These are phyloP conservation scores for Botrytis byssoidea DNA, from an alignment of 2,329 filamentous ascomycete species.

Conservation along the genomic window DNA sequence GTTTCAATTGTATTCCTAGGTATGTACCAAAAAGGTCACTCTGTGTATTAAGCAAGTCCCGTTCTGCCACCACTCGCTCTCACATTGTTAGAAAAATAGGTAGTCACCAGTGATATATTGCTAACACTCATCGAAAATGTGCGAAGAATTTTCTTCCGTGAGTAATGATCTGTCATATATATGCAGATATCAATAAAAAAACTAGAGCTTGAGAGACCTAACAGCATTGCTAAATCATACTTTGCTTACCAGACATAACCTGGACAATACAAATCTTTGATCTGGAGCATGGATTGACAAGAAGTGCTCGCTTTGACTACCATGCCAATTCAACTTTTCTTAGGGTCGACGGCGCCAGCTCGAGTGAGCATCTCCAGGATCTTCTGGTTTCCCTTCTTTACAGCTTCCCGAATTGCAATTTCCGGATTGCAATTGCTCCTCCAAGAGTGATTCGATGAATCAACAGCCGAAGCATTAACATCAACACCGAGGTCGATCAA, in stretches of 20 bases:
- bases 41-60: neutral
- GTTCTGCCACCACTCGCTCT: neutral
- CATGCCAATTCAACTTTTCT: neutral
- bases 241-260: no score
- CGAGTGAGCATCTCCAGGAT: slow-evolving; percentile 15
- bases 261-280: fast-evolving
- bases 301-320: fast-evolving
- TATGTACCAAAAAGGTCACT: neutral
- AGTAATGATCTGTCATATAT: neutral
- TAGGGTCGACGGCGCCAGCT: neutral
- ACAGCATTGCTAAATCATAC: neutral
- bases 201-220: neutral
- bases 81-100: neutral
- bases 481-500: neutral
- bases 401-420: neutral
- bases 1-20: neutral
- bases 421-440: fast-evolving
- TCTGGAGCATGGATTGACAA: neutral
- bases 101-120: neutral
- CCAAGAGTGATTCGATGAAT: fast-evolving
- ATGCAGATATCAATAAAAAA: no score
- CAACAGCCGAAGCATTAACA: neutral
- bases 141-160: no score
- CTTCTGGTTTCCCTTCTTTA: slow-evolving; percentile 22
- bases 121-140: no score